Evolutionary conservation across 106 monocot species (phyloP).

Genomic region (Narthecium ossifragum): DNA sequence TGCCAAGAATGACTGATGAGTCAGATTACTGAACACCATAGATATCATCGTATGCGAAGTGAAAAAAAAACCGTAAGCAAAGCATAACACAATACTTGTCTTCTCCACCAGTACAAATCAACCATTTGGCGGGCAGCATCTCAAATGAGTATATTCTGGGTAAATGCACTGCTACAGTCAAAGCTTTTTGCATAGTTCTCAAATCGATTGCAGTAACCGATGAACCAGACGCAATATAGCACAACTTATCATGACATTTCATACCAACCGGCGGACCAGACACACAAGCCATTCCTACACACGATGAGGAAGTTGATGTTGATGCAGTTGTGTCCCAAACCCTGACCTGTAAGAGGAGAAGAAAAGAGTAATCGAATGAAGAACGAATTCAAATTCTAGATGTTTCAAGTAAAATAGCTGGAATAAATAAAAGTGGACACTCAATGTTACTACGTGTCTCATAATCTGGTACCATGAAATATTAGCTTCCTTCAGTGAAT

Average conservation of each 20-base stretch:
- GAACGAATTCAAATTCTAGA: too few species aligned
- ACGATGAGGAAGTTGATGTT: constrained; percentile 52
- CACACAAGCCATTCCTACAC: constrained; percentile 68
- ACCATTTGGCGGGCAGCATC: constrained; percentile 46
- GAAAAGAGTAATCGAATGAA: too few species aligned
- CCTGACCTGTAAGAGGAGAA: constrained; percentile 53
- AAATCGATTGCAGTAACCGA: constrained; percentile 60
- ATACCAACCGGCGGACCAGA: constrained; percentile 44
- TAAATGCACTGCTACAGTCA: constrained; percentile 24
- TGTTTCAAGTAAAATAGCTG: too few species aligned
- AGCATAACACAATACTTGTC: constrained; percentile 40
- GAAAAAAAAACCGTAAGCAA: not conserved
- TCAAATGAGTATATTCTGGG: constrained; percentile 51
- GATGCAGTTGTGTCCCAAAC: constrained; percentile 60
- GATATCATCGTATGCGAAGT: too few species aligned
- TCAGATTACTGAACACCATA: too few species aligned
- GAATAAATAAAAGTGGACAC: too few species aligned
- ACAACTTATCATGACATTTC: constrained; percentile 60
- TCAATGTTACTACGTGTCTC: too few species aligned
- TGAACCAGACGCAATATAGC: constrained; percentile 60
- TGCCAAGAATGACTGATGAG: too few species aligned
- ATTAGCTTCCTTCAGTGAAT: too few species aligned
- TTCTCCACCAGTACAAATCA: constrained; percentile 67
- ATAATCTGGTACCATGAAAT: too few species aligned
- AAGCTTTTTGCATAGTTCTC: constrained; percentile 60